phyloP scores from a whole-genome alignment of 768 basidiomycete species.

The Russula sp. region DNA sequence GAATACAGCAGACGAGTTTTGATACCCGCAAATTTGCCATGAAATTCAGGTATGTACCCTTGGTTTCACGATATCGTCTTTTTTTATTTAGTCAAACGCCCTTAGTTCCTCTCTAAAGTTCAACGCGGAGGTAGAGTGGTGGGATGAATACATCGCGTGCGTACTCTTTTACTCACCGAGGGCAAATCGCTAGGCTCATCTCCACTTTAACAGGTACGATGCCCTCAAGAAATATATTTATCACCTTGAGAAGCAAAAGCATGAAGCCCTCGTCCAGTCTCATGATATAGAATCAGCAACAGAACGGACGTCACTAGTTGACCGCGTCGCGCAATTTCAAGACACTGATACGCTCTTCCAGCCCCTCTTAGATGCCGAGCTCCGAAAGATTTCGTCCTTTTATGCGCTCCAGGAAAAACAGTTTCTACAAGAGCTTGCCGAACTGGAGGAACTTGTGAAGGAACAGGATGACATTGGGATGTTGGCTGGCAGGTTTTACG shows the following conservation, averaged over 20 bases:
- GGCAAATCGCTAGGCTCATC: background rate
- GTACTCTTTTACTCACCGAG: slow-evolving; percentile 28
- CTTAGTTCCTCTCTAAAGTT: slow-evolving; percentile 78
- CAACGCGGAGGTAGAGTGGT: slow-evolving; percentile 88
- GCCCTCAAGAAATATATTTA: slow-evolving; percentile 79
- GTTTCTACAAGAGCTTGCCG: slow-evolving; percentile 49
- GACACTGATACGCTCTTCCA: slow-evolving; percentile 54
- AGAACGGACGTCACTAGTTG: slow-evolving; percentile 52
- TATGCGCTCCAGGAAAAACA: slow-evolving; percentile 75
- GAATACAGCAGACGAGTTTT: background rate
- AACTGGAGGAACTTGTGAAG: slow-evolving; percentile 49
- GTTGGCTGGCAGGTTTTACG: slow-evolving; percentile 42
- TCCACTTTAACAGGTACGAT: slow-evolving; percentile 54
- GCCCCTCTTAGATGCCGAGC: slow-evolving; percentile 72
- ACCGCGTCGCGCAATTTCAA: slow-evolving; percentile 29
- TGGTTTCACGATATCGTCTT: background rate
- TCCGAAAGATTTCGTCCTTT: slow-evolving; percentile 72
- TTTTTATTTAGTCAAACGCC: background rate
- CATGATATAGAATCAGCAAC: slow-evolving; percentile 55
- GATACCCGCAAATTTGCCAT: slow-evolving; percentile 29
- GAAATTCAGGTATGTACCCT: slow-evolving; percentile 50
- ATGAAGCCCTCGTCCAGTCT: slow-evolving; percentile 32
- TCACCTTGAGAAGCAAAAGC: slow-evolving; percentile 73
- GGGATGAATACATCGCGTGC: slow-evolving; percentile 85
- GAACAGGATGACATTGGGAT: slow-evolving; percentile 56